Evolutionary conservation across 2,329 filamentous ascomycete genomes (phyloP), one percentile per base, ranked within the genome.

Genomic region (Colletotrichum agaves): DNA sequence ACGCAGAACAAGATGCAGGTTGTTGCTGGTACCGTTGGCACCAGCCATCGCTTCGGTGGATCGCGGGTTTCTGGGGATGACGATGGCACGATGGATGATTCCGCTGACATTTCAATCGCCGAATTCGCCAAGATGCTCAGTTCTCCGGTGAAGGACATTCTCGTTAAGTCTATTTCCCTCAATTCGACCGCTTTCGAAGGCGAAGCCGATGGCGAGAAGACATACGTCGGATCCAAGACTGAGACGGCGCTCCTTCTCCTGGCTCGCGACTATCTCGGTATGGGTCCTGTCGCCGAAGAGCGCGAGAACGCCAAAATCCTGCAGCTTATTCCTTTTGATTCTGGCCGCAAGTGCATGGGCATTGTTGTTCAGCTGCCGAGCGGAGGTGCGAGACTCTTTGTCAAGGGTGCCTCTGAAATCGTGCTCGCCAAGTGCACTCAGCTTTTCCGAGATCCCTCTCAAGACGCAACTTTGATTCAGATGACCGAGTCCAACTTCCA

Each of bases 101-200:
- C 75, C 33, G 70, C 75, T 27, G 80, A 84, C 55, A 76, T 84
- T 5, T 77, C 79, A 1, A 76, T 82, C 5, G 75, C 81, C 37
- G 84, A 88, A 52, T 82, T 87, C 69, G 77, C 80, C 15, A 78
- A 78, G 8, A 79, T 79, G 70, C 83, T 89, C 12, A 78, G 78
- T 68, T 69, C 75, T 2, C 79, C 81, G 2, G 81, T 85, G 49
- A 86, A 84, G 75, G 82, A 86, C 3, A 71, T 90, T 35, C 77
- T 90, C 11, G 75, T 87, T 59, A 84, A 89, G 73, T 90, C 88
- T 2, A 88, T 90, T 70, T 81, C 85, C 13, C 79, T 90, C 69
- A 91, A 91, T 77, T 93, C 91, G 1, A 94, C 91, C 0, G 91
- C 91, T 0, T 93, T 93, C 68, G 91, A 93, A 75, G 90, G 90